Evolutionary conservation across 208 protist genomes (phyloP), one percentile per base, ranked within the genome.

Genomic region (Novymonas esmeraldas): DNA sequence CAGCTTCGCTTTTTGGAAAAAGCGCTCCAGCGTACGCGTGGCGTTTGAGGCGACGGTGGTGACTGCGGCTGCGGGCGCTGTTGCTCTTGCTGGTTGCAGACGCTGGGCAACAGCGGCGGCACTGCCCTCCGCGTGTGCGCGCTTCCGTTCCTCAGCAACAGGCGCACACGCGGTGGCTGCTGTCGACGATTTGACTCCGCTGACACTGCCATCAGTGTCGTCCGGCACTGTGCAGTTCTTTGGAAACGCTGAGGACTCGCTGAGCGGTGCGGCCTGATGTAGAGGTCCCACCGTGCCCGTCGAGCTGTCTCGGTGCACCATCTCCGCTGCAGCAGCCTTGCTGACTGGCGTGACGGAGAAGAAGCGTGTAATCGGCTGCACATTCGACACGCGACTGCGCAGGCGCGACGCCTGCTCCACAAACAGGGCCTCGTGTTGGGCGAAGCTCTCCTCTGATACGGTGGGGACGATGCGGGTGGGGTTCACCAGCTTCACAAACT

Each of bases 401-500:
- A 96, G 75, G 3, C 87, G 79, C 16, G 89, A 83, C 2, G 84
- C 81, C 13, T 64, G 68, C 54, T 93, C 82, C 2, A 85, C 73
- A 82, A 96, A 96, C 9, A 87, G 64, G 0, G 78, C 56, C 59
- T 96, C 89, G 33, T 89, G 70, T 60, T 77, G 18, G 41, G 73
- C 73, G 66, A 82, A 96, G 58, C 81, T 70, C n/a, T 85, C 79
- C 52, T 71, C 31, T 0, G 88, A 94, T 6, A 97, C 92, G 1
- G 92, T 94, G 16, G 92, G 89, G 3, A 94, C 64, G 9, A 97
- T 71, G 5, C 49, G 55, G 0, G 31, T 39, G 0, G 92, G 92
- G 73, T 95, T 93, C 9, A 95, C 45, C 50, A 87, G 78, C 39
- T 36, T 64, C 6, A 95, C 89, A 78, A 97, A 97, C 26, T 78